Evolutionary conservation across 1,139 yeast genomes (phyloP), one percentile per base, ranked within the genome.

Genomic region (Taphrina communis): DNA sequence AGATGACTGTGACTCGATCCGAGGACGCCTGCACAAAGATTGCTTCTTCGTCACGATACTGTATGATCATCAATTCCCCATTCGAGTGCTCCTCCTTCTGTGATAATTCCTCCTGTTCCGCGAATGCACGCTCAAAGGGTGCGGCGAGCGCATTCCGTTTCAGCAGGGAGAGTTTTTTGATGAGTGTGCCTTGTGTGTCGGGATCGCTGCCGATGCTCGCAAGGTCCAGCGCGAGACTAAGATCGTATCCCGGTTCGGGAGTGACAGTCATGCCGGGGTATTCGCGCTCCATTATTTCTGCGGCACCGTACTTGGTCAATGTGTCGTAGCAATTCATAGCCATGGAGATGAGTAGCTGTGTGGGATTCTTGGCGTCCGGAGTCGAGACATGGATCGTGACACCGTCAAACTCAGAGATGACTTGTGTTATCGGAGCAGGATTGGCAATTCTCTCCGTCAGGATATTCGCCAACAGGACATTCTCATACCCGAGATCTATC

Each of bases 1-100:
- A 95, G 67, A 94, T 89, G 66, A 94, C 98, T 0, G 99, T 95
- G 69, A 95, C 97, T 78, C 99, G 87, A 79, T 94, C 99, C 77
- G 89, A 91, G 48, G 96, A 88, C 4, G 99, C 97, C 79, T 88
- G 89, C 76, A 95, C 87, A 78, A 86, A 94, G 75, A 94, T 91
- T 70, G 92, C 86, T 78, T 94, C 99, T 74, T 90, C 94, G 66
- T 95, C 98, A 77, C 99, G 87, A 80, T 95, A 94, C 78, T 88
- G 87, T 72, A 94, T 83, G 41, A 88, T 87, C 79, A 90, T 85
- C 19, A 92, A 88, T 65, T 83, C 84, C 71, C 87, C 88, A 75
- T 78, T 83, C 77, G 77, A 79, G 77, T 84, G 85, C 58, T 73
- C 73, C 76, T 82, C 82, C 36, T 46, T 25, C 17, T 55, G 51